phyloP scores from a whole-genome alignment of 495 filamentous ascomycete species.

The Penicillium longicatenatum region DNA sequence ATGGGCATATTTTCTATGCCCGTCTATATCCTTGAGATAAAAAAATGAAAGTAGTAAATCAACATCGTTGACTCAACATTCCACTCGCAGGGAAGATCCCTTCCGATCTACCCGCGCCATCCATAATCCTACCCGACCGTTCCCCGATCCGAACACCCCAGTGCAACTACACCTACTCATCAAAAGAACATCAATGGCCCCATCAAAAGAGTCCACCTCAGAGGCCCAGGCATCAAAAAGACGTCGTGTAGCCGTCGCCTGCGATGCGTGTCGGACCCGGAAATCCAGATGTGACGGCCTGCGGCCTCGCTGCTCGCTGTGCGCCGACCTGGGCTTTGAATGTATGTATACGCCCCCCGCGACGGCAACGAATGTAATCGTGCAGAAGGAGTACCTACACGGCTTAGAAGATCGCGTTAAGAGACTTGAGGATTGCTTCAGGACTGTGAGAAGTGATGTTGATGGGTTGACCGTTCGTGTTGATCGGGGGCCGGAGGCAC shows the following conservation, averaged over 20 bases:
- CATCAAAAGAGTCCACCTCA: constrained; percentile 6
- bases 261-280: constrained; percentile 45
- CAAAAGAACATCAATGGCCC: constrained; percentile 5
- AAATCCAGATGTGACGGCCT: constrained; percentile 54
- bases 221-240: constrained; percentile 27
- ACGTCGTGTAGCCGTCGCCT: constrained; percentile 42
- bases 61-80: too few species aligned
- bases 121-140: background rate
- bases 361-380: constrained; percentile 43
- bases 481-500: background rate
- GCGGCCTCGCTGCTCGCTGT: constrained; percentile 47
- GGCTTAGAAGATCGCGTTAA: constrained; percentile 25
- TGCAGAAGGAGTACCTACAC: constrained; percentile 43
- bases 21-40: too few species aligned
- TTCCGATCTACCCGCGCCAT: background rate
- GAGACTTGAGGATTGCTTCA: constrained; percentile 25
- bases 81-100: too few species aligned
- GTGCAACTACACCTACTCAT: background rate
- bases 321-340: constrained; percentile 44
- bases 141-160: background rate
- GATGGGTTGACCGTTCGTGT: constrained; percentile 26
- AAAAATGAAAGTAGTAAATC: too few species aligned
- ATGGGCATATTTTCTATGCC: constrained; percentile 15
- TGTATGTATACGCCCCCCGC: constrained; percentile 46
- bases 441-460: constrained; percentile 26